A percentile compares a stretch with the other conserved stretches of the same genome.
Conservation (phyloP, 495 filamentous ascomycete genomes). For the Talaromyces thailandensis region DNA sequence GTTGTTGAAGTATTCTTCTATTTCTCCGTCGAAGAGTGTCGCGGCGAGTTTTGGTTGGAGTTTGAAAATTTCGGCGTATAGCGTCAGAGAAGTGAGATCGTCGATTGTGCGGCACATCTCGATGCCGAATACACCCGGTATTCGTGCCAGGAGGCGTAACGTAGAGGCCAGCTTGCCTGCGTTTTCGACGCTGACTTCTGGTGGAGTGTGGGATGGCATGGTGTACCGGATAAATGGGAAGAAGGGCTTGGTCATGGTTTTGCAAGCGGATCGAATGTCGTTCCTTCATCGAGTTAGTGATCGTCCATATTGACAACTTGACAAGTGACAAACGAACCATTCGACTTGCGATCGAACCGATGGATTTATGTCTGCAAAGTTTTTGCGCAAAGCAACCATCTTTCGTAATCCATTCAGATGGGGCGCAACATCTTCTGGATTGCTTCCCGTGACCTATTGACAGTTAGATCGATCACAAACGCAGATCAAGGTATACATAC, state of each 20-base stretch:
- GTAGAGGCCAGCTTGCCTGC: conserved; percentile 26
- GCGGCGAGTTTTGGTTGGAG: conserved; percentile 4
- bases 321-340: conserved; percentile 21
- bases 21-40: conserved; percentile 25
- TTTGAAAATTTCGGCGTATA: conserved; percentile 31
- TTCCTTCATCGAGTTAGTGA: conserved; percentile 20
- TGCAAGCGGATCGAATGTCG: conserved; percentile 38
- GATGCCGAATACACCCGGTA: conserved; percentile 31
- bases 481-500: conserved; percentile 11
- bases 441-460: conserved; percentile 32
- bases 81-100: conserved; percentile 30
- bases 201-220: conserved; percentile 26
- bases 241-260: conserved; percentile 35
- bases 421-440: conserved; percentile 37
- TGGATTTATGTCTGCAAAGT: conserved; percentile 30
- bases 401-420: conserved; percentile 37
- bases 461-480: conserved; percentile 8
- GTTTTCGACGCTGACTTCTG: conserved; percentile 27
- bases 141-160: conserved; percentile 25
- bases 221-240: conserved; percentile 34
- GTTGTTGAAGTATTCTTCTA: conserved; percentile 37
- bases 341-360: conserved; percentile 36
- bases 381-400: conserved; percentile 36
- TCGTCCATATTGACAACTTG: neutral
- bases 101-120: conserved; percentile 24